Percentiles rank a stretch among this genome's conserved stretches.
Evolutionary conservation across 768 basidiomycete species (phyloP).

Genomic region (Mycena kentingensis): DNA sequence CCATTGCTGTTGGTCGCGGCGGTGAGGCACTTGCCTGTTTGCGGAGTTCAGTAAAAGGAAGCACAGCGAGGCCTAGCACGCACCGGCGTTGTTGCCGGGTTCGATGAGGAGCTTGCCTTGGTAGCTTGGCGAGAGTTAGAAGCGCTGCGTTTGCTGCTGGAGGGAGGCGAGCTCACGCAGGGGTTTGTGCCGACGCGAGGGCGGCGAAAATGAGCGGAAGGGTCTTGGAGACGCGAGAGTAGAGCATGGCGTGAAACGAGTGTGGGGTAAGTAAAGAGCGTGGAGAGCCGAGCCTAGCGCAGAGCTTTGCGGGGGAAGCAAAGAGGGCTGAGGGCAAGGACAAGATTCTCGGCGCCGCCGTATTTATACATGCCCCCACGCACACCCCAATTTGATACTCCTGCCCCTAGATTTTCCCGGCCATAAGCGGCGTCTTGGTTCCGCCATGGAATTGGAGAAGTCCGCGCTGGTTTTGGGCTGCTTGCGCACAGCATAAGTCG

Average conservation of each 20-base stretch:
- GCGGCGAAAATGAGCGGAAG: slow-evolving; percentile 21
- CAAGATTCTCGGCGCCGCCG: no score
- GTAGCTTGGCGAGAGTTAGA: slow-evolving; percentile 42
- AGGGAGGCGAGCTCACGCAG: slow-evolving; percentile 21
- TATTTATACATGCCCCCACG: no score
- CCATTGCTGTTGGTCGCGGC: slow-evolving; percentile 52
- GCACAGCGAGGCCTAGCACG: slow-evolving; percentile 9
- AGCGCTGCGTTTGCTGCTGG: not conserved
- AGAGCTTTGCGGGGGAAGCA: slow-evolving; percentile 16
- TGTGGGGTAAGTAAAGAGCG: slow-evolving; percentile 19
- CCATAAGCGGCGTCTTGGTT: no score
- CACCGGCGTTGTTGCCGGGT: slow-evolving; percentile 45
- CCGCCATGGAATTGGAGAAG: no score
- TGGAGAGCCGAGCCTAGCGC: slow-evolving; percentile 4
- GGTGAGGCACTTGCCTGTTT: slow-evolving; percentile 52
- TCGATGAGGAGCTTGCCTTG: slow-evolving; percentile 46
- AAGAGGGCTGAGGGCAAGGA: no score
- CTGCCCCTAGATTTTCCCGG: no score
- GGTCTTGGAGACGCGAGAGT: slow-evolving; percentile 8
- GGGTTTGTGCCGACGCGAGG: slow-evolving; percentile 27
- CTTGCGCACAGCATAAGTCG: no score
- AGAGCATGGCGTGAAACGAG: slow-evolving; percentile 20
- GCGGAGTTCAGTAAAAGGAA: not conserved
- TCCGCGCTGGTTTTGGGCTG: no score
- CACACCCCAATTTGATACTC: no score